Evolutionary conservation across 345 rosid species (phyloP), one percentile per base, ranked within the genome.

Genomic region (Eucalyptus grandis): DNA sequence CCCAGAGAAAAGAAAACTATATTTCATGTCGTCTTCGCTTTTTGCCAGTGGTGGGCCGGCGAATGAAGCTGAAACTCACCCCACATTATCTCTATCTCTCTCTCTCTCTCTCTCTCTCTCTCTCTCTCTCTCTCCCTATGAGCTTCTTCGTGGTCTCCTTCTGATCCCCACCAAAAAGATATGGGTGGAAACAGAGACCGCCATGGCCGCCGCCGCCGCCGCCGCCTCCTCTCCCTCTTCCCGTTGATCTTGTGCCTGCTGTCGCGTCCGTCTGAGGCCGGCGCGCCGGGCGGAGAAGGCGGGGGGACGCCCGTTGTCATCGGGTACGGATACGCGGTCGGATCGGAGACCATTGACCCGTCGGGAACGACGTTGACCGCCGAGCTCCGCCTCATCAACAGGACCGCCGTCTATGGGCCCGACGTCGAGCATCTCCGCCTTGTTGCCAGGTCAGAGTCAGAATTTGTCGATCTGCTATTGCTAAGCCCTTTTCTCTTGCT

Each of bases 251-350:
- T 16, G 40, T 67, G 43, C 80, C 80, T 67, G 22, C 43, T 67
- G 80, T 67, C 21, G 40, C 43, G 40, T 8, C 80, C 22, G 6
- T 67, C 43, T 15, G 80, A 31, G 80, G 80, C 11, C 40, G 0
- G 11, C 11, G 22, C 40, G 11, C 9, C 40, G 6, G 40, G 80
- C 6, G 11, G 40, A 14, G 77, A 16, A 67, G 77, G 22, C 6
- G 77, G 40, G 11, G 21, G 77, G 9, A n/a, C 37, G 21, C 40
- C 80, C 40, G 11, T 16, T 19, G 3, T 88, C 14, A 89, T 93
- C 53, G 96, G 96, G 67, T 94, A 91, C 72, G 96, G 98, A 44
- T 95, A 96, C 91, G 82, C 49, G n/a, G 86, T 94, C 30, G 54
- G 72, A n/a, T 94, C 96, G 6, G 94, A 89, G 40, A 83, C 90